phyloP scores from a whole-genome alignment of 192 early-diverging fungal genomes.

The Allomyces arbusculus region DNA sequence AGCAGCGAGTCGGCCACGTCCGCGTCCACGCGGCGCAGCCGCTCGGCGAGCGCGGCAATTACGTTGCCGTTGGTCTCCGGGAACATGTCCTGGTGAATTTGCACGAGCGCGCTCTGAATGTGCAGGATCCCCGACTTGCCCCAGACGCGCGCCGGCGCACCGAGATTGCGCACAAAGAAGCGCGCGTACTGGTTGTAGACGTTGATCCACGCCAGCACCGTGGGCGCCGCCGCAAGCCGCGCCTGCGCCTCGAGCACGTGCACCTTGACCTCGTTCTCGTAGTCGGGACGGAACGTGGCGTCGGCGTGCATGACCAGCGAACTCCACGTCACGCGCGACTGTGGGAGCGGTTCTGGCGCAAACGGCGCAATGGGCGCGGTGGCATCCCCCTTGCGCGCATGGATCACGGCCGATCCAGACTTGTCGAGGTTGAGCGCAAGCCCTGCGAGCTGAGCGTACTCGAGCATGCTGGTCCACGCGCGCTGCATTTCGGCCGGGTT shows the following conservation, averaged over 20 bases:
- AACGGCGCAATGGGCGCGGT: not conserved
- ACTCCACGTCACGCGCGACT: constrained; percentile 4
- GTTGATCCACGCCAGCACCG: constrained; percentile 5
- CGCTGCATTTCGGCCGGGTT: constrained; percentile 2
- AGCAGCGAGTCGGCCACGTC: not conserved
- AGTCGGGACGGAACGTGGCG: constrained; percentile 1
- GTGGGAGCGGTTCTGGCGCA: constrained; percentile 3
- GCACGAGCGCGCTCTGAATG: not conserved
- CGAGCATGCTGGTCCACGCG: constrained; percentile 2
- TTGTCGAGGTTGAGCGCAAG: constrained; percentile 4
- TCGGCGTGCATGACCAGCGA: constrained; percentile 1
- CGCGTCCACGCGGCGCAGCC: not conserved
- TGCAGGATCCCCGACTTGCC: constrained; percentile 1
- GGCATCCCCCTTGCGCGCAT: not conserved
- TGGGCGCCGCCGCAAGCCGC: constrained; percentile 1
- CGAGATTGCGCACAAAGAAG: constrained; percentile 4
- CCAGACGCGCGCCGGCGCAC: constrained; percentile 1
- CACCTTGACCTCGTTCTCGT: not conserved
- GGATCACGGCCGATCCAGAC: constrained; percentile 5
- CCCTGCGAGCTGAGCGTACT: constrained; percentile 1
- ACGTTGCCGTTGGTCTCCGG: constrained; percentile 1
- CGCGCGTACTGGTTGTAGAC: constrained; percentile 5
- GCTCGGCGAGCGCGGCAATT: constrained; percentile 1
- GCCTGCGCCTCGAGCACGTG: constrained; percentile 1
- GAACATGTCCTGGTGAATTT: constrained; percentile 5